Conservation (phyloP, 495 filamentous ascomycete genomes). For the Terfezia boudieri region DNA sequence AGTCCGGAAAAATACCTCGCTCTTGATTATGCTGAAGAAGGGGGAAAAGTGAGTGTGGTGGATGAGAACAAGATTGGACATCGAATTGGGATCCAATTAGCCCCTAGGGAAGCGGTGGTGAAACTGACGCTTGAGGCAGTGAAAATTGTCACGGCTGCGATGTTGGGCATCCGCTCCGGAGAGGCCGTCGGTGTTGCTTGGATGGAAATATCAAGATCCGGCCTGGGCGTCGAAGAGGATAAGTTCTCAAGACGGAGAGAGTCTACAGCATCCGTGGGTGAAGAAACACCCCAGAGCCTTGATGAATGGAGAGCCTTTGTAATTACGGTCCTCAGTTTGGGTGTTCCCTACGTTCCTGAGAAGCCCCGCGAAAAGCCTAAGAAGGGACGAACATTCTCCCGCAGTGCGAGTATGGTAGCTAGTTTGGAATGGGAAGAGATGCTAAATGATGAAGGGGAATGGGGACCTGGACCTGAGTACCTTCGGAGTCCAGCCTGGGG, state of each 20-base stretch:
- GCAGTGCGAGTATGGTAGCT: constrained; percentile 35
- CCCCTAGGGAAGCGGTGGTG: constrained; percentile 12
- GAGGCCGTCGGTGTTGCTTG: constrained; percentile 14
- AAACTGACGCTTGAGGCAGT: constrained; percentile 15
- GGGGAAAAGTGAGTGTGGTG: constrained; percentile 16
- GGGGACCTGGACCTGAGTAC: constrained; percentile 39
- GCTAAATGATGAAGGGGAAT: constrained; percentile 33
- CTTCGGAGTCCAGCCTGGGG: constrained; percentile 45
- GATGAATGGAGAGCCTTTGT: constrained; percentile 61
- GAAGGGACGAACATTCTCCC: constrained; percentile 32
- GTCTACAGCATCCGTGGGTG: neutral
- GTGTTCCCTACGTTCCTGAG: constrained; percentile 27
- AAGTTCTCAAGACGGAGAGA: neutral
- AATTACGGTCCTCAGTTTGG: constrained; percentile 44
- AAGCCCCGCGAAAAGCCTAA: constrained; percentile 24
- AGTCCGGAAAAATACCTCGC: constrained; percentile 14
- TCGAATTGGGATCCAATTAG: constrained; percentile 15
- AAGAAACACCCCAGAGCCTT: neutral
- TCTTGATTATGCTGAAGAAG: constrained; percentile 14
- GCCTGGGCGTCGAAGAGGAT: neutral
- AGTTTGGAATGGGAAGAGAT: constrained; percentile 42
- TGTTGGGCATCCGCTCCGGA: constrained; percentile 6
- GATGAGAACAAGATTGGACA: constrained; percentile 18
- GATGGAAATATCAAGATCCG: constrained; percentile 9
- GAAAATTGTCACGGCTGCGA: constrained; percentile 11